Evolutionary conservation across 306 rosid genomes (phyloP), one percentile per base, ranked within the genome.

Genomic region (Lathyrus oleraceus): DNA sequence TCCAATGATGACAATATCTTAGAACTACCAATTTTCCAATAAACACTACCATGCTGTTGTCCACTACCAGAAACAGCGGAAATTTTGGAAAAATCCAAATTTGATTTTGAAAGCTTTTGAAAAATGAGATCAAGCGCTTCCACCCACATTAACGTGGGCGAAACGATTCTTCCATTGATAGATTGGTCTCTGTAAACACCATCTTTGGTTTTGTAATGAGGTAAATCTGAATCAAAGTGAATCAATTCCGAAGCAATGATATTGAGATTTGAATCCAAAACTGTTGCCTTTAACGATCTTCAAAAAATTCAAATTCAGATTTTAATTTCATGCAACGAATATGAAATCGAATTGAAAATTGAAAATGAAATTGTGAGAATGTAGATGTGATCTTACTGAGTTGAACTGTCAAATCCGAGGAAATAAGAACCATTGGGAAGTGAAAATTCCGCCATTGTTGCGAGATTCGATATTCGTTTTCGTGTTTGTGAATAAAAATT

Each of bases 61-160:
- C 96, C 98, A 84, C 98, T 92, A 7, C 98, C 98, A 1, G 98
- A 92, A 64, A 92, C 84, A 30, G 98, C 91, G 59, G 78, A 81
- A 64, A 92, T 70, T 72, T 84, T 88, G 17, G 81, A 69, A 21
- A 92, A 85, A 80, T 92, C 89, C 47, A 90, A 69, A 20, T 78
- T 84, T 3, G 93, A 85, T 40, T 84, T 77, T 0, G 82, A 78
- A 12, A 93, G 88, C 75, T 79, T 93, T 49, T 82, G 82, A 59
- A 93, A 82, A 19, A 93, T 79, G 17, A 90, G 87, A 74, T 93
- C 98, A 59, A 93, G 84, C 69, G 96, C 98, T 75, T 93, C 98
- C 45, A 93, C 86, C 98, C 98, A 93, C 96, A 93, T 93, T 82
- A 86, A 66, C 3, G 98, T 90, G 71, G 98, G 98, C 47, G 98